Conservation (phyloP, 768 basidiomycete species). For the Suillus luteus region DNA sequence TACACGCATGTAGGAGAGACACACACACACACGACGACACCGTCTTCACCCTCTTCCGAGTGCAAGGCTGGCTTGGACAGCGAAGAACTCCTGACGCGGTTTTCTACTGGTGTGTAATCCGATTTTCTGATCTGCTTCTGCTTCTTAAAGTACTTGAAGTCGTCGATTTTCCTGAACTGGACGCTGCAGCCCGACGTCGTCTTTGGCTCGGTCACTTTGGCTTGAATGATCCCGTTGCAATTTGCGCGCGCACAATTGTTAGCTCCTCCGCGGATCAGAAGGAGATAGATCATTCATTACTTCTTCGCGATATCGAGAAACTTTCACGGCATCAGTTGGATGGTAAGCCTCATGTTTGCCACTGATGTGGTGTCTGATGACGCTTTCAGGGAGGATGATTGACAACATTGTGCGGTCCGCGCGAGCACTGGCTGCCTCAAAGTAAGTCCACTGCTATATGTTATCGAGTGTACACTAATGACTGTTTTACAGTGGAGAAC, state of each 20-base stretch:
- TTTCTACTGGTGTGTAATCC: background rate
- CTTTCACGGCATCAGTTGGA: slow-evolving; percentile 1
- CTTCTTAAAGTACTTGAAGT: background rate
- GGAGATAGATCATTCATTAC: background rate
- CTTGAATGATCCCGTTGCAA: background rate
- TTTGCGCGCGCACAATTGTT: background rate
- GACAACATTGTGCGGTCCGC: background rate
- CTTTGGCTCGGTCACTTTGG: slow-evolving; percentile 5
- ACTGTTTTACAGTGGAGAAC: background rate
- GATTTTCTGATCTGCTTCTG: no score
- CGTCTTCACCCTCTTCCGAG: no score
- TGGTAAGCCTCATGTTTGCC: background rate
- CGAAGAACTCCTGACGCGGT: background rate
- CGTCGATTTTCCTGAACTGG: background rate
- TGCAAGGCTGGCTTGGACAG: no score
- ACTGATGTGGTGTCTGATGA: background rate
- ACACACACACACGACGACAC: no score
- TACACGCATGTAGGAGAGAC: no score
- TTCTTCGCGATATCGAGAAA: slow-evolving; percentile 5
- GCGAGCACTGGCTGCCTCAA: background rate
- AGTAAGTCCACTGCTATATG: background rate
- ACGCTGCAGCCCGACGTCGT: background rate
- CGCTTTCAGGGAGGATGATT: background rate
- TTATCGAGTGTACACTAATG: background rate
- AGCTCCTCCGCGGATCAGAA: background rate